Conservation (phyloP, 2,329 filamentous ascomycete species). For the Aspergillus bombycis region DNA sequence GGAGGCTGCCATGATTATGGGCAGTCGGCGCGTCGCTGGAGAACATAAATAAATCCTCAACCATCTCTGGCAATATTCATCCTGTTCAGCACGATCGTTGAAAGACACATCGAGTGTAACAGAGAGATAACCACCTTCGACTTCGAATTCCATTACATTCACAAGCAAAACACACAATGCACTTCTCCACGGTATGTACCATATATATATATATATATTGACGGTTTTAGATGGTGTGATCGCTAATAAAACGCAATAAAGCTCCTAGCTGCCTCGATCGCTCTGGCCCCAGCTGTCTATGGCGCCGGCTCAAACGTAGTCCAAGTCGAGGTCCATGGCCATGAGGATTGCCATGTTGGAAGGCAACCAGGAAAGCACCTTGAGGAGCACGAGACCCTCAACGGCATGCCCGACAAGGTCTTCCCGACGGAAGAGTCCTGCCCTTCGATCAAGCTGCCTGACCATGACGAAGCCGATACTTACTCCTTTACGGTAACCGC, state of each 20-base stretch:
- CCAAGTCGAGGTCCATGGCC: slow-evolving; percentile 12
- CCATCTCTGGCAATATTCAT: background rate
- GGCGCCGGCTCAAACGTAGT: slow-evolving; percentile 13
- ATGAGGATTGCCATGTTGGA: slow-evolving; percentile 17
- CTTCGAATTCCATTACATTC: background rate
- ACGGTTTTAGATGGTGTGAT: background rate
- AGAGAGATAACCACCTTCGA: background rate
- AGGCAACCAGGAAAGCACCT: background rate
- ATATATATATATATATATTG: no score
- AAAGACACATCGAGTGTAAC: background rate
- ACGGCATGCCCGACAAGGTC: slow-evolving; percentile 3
- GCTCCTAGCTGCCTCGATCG: slow-evolving; percentile 18
- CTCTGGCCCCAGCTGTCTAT: slow-evolving; percentile 19
- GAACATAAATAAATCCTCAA: background rate
- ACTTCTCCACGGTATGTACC: slow-evolving; percentile 18
- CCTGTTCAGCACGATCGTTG: background rate
- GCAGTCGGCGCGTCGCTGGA: background rate
- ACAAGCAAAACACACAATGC: slow-evolving; percentile 11
- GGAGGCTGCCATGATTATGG: background rate
- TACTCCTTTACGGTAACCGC: slow-evolving; percentile 17
- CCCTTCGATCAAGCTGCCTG: slow-evolving; percentile 16
- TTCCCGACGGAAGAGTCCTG: slow-evolving; percentile 18
- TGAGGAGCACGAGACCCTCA: background rate
- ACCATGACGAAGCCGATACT: slow-evolving; percentile 20
- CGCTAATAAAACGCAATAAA: background rate